These are phyloP conservation scores for Eucalyptus camaldulensis DNA, from an alignment of 345 rosid genomes.

Conservation along the genomic window DNA sequence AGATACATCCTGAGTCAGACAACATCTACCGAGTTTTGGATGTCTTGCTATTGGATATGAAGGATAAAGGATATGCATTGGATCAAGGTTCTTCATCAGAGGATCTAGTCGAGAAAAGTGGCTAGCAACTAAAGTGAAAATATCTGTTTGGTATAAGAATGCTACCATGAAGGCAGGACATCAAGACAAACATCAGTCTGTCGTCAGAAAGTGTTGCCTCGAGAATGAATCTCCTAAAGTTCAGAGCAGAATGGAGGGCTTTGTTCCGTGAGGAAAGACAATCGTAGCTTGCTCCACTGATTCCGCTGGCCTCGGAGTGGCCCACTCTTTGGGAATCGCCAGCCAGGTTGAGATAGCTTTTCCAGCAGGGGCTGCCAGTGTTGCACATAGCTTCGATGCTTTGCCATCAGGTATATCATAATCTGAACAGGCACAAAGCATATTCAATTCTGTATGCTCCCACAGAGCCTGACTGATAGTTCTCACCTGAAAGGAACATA, in stretches of 20 bases:
- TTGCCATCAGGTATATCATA: background rate
- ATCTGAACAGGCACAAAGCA: background rate
- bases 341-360: background rate
- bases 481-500: background rate
- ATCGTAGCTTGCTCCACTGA: background rate
- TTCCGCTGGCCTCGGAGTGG: background rate
- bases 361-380: background rate
- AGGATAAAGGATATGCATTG: background rate
- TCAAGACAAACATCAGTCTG: background rate
- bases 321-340: background rate
- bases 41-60: conserved; percentile 7
- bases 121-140: background rate
- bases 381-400: background rate
- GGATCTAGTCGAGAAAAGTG: background rate
- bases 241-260: background rate
- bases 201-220: background rate
- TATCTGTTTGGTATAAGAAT: background rate
- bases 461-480: background rate
- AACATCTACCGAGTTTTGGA: conserved; percentile 6
- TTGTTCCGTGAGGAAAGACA: background rate
- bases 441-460: background rate
- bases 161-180: background rate
- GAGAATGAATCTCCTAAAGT: background rate
- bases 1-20: background rate
- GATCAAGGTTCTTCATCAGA: background rate